Percentiles rank a stretch among this genome's conserved stretches.
Evolutionary conservation across 768 basidiomycete genomes (phyloP).

Genomic region (Kwoniella botswanensis): DNA sequence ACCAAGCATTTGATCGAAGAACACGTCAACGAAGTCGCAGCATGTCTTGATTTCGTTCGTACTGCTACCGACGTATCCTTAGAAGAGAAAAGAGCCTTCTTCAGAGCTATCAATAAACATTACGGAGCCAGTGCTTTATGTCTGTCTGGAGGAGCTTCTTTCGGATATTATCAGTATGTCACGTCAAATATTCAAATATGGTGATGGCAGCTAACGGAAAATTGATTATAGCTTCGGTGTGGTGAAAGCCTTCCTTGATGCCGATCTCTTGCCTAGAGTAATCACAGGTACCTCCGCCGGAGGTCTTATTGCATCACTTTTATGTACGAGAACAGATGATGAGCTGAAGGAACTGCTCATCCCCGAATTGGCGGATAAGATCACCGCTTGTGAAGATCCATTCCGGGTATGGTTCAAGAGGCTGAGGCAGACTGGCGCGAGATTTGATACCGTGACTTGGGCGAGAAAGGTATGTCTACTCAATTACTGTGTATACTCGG

Average conservation of each 20-base stretch:
- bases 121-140: conserved; percentile 89
- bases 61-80: conserved; percentile 72
- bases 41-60: conserved; percentile 75
- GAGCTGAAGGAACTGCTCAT: conserved; percentile 78
- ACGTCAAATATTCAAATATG: too few relatives aligned
- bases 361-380: conserved; percentile 80
- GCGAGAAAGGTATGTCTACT: conserved; percentile 74
- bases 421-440: conserved; percentile 84
- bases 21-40: conserved; percentile 78
- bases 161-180: conserved; percentile 79
- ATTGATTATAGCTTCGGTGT: conserved; percentile 68
- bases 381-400: conserved; percentile 67
- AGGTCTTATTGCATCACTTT: conserved; percentile 70
- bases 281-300: conserved; percentile 95
- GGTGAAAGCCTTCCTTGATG: conserved; percentile 87
- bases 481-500: not conserved
- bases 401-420: conserved; percentile 60
- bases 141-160: conserved; percentile 92
- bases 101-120: conserved; percentile 85
- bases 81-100: conserved; percentile 91
- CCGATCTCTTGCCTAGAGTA: conserved; percentile 82
- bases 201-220: conserved; percentile 58
- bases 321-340: conserved; percentile 84
- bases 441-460: conserved; percentile 90
- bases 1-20: conserved; percentile 91